Evolutionary conservation across 2,329 filamentous ascomycete genomes (phyloP), one percentile per base, ranked within the genome.

Genomic region (Fusarium graminum): DNA sequence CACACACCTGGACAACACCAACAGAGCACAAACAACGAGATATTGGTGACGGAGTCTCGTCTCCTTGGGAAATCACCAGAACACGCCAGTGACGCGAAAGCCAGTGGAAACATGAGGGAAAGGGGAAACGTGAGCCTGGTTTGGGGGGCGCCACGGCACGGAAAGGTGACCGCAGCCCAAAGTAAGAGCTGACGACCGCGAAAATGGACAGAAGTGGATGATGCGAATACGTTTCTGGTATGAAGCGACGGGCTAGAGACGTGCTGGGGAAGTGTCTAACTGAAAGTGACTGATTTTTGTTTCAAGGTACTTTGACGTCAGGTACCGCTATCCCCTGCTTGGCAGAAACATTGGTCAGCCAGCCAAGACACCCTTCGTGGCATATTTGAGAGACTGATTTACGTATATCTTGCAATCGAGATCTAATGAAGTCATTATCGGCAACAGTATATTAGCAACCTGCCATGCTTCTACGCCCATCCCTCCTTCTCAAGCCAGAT

Each of bases 181-280:
- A 71, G 65, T 26, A 67, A 71, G 71, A 61, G 47, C 55, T 47
- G 41, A 65, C 59, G 59, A 69, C 65, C 46, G 69, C 67, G 59
- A 69, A 68, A 69, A 59, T 59, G 69, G 69, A 69, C 67, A 70
- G 65, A 63, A 61, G 69, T 68, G 67, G 57, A 52, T 60, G 65
- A 59, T 69, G 65, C 69, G 59, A 58, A 59, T 70, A 72, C 69
- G 69, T 63, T 72, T 72, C 69, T 64, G 69, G 69, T 59, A 70
- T 71, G 50, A 58, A 67, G 67, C 51, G 54, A 49, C 54, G 46
- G 38, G 65, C 69, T 72, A 60, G 56, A 65, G 63, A 68, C 65
- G 52, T 72, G 61, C 67, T 54, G 63, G 65, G 67, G 52, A 64
- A 49, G 65, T 46, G 43, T 53, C 65, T 61, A 67, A 63, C 58